phyloP scores from a whole-genome alignment of 345 rosid species.

The Brassica nigra region DNA sequence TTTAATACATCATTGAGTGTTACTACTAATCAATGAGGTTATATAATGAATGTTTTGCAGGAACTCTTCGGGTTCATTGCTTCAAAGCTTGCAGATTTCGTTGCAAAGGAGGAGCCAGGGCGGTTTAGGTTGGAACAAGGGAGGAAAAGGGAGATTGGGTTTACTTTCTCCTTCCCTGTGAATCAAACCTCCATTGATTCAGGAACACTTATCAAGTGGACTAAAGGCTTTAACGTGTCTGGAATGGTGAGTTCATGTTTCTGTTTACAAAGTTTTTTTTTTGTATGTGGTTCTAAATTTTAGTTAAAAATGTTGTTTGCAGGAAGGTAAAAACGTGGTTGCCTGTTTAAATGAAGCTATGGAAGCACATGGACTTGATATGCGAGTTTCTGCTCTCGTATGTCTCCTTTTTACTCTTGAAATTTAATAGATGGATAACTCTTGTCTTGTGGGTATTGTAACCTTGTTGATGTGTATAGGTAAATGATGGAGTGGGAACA shows the following conservation, averaged over 20 bases:
- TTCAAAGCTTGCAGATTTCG: slow-evolving; percentile 56
- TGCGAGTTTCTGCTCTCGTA: slow-evolving; percentile 85
- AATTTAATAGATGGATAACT: not conserved
- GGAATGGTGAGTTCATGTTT: slow-evolving; percentile 58
- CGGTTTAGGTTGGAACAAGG: slow-evolving; percentile 55
- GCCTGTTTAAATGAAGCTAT: slow-evolving; percentile 85
- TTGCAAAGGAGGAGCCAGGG: slow-evolving; percentile 50
- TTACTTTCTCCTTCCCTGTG: slow-evolving; percentile 90
- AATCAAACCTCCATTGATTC: slow-evolving; percentile 74
- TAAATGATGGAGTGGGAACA: slow-evolving; percentile 80
- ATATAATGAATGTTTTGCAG: slow-evolving; percentile 40
- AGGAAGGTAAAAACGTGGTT: slow-evolving; percentile 81
- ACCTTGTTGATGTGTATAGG: slow-evolving; percentile 43
- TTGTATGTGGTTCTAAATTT: not conserved
- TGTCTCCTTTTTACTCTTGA: slow-evolving; percentile 2
- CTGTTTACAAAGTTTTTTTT: not conserved
- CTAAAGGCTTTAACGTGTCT: slow-evolving; percentile 81
- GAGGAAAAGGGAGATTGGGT: slow-evolving; percentile 76
- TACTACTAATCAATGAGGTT: not conserved
- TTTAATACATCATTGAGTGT: not conserved
- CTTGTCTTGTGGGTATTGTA: slow-evolving; percentile 2
- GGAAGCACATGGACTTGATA: slow-evolving; percentile 61
- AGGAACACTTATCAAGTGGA: slow-evolving; percentile 80
- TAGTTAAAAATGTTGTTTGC: slow-evolving; percentile 13
- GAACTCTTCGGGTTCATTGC: slow-evolving; percentile 85